Percentiles rank a stretch among this genome's conserved stretches.
These are phyloP conservation scores for Pseudogymnoascus sp. DNA, from an alignment of 2,329 filamentous ascomycete genomes.

Conservation along the genomic window DNA sequence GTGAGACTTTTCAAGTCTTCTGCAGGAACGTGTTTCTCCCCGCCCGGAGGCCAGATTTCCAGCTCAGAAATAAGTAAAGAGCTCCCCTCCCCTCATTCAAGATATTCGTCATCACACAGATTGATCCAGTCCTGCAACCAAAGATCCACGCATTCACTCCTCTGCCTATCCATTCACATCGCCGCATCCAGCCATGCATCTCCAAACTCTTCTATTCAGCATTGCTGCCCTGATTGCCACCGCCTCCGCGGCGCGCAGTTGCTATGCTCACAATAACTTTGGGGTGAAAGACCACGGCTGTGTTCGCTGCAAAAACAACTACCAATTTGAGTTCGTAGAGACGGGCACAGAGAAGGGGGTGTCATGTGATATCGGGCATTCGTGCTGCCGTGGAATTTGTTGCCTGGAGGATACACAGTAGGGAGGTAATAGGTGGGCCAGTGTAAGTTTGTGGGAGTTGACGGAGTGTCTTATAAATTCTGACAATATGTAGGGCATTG, in stretches of 20 bases:
- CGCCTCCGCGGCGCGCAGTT: not conserved
- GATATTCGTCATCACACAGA: not conserved
- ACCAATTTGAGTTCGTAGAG: not conserved
- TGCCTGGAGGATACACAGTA: not conserved
- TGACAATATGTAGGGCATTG: not conserved
- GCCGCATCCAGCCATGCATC: not conserved
- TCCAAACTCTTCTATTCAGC: not conserved
- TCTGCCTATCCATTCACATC: not conserved
- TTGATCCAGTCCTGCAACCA: not conserved
- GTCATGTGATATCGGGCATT: not conserved
- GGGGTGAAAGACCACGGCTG: not conserved
- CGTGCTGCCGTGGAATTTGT: not conserved
- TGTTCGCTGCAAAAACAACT: not conserved
- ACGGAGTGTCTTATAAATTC: not conserved
- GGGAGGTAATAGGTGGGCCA: not conserved
- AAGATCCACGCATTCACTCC: not conserved
- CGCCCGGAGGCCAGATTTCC: not conserved
- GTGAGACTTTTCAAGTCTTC: not conserved
- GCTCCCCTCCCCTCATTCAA: not conserved
- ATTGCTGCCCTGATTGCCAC: not conserved
- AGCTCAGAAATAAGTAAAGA: not conserved
- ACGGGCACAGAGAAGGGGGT: not conserved
- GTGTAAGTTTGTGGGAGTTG: not conserved
- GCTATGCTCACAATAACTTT: not conserved
- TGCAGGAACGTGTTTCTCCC: not conserved